phyloP scores from a whole-genome alignment of 164 flowering plant species.

The Stephania cephalantha region DNA sequence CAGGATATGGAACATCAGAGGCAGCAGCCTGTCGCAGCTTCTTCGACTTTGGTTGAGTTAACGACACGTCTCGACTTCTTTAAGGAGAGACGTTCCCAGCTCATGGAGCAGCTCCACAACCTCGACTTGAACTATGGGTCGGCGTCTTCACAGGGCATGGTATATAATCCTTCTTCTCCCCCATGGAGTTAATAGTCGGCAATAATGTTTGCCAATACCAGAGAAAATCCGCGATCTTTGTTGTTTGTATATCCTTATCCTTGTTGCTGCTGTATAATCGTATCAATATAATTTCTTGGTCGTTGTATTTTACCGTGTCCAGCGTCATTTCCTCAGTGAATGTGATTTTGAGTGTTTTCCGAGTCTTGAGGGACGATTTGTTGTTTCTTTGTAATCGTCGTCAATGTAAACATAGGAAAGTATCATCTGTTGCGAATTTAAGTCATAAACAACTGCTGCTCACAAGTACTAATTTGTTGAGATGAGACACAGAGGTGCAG shows the following conservation, averaged over 20 bases:
- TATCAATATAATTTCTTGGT: background rate
- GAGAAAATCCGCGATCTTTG: background rate
- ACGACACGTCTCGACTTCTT: conserved; percentile 96
- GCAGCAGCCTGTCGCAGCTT: conserved; percentile 60
- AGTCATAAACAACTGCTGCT: background rate
- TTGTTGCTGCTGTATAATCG: background rate
- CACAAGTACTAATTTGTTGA: background rate
- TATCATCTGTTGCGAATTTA: background rate
- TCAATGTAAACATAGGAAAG: background rate
- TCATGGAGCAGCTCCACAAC: conserved; percentile 95
- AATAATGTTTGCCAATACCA: background rate
- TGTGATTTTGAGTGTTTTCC: background rate
- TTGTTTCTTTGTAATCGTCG: background rate
- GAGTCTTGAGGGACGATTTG: background rate
- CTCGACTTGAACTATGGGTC: conserved; percentile 71
- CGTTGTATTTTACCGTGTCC: background rate
- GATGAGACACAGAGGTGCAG: background rate
- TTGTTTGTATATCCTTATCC: background rate
- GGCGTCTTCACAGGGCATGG: conserved; percentile 56
- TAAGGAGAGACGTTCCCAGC: conserved; percentile 94
- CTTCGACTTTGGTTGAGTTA: conserved; percentile 81
- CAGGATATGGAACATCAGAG: conserved; percentile 57
- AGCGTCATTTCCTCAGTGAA: background rate
- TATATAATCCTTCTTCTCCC: conserved; percentile 68
- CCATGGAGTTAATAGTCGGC: conserved; percentile 42